Evolutionary conservation across 2,329 filamentous ascomycete species (phyloP), one percentile per base, ranked within the genome.

Genomic region (Fusarium sp.): DNA sequence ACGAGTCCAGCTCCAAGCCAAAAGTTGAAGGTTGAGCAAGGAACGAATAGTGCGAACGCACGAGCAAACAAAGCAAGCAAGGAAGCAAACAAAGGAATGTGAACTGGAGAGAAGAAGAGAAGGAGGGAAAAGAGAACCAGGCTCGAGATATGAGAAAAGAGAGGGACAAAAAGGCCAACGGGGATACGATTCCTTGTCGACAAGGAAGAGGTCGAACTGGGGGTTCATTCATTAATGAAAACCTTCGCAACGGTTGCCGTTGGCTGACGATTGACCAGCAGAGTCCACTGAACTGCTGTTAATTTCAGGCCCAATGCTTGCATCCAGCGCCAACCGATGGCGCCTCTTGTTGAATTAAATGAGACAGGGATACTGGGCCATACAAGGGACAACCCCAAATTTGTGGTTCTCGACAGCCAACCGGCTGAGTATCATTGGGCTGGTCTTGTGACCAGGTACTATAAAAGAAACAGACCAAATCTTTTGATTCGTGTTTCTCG

Each of bases 281-380:
- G 34, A 38, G 49, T 52, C 49, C 49, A 52, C 32, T 52, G 32
- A 10, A 52, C 18, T 62, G 58, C 54, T 64, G 67, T 65, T 74
- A 75, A 75, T 74, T 75, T 75, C 66, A 75, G 68, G 62, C 64
- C 70, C 48, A 58, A 61, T 67, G 61, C 70, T 72, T 63, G 62
- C 54, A 55, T 71, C 54, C 58, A 49, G 61, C 47, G 62, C 71
- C 60, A 65, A 57, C 64, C 65, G 56, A 61, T 61, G 68, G 72
- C 67, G 64, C 68, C 59, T 71, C 56, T 70, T 58, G 51, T 48
- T n/a, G 34, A 25, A 25, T 70, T 56, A 75, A 75, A 75, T 75
- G 69, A 72, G 65, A 65, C 72, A 74, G 58, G 72, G 73, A 73
- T 69, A 32, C 9, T 38, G 34, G 57, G 48, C 59, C 58, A 67